Conservation (phyloP, 768 basidiomycete species). For the Amyloporia xantha region DNA sequence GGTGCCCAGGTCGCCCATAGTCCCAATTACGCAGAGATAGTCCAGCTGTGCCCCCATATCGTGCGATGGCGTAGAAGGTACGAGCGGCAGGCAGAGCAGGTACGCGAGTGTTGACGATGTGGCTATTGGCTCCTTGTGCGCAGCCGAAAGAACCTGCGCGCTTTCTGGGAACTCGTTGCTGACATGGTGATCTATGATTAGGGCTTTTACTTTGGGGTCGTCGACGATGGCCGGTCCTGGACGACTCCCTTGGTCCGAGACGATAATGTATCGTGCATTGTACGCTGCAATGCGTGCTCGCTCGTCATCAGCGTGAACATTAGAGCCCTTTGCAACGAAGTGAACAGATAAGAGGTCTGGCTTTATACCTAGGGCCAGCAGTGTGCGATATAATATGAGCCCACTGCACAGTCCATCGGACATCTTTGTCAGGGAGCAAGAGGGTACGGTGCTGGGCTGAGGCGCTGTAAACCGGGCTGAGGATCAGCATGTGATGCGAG, state of each 20-base stretch:
- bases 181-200: slow-evolving; percentile 44
- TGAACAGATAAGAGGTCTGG: slow-evolving; percentile 27
- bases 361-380: slow-evolving; percentile 30
- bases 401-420: slow-evolving; percentile 28
- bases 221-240: slow-evolving; percentile 27
- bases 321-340: slow-evolving; percentile 35
- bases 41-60: slow-evolving; percentile 22
- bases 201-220: slow-evolving; percentile 16
- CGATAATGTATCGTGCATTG: slow-evolving; percentile 27
- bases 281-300: slow-evolving; percentile 22
- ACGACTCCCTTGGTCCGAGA: slow-evolving; percentile 41
- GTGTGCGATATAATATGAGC: slow-evolving; percentile 32
- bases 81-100: slow-evolving; percentile 30
- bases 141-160: slow-evolving; percentile 32
- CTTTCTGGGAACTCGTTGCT: slow-evolving; percentile 33
- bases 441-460: slow-evolving; percentile 14
- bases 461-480: too few relatives aligned
- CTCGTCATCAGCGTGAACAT: slow-evolving; percentile 31
- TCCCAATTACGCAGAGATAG: slow-evolving; percentile 35
- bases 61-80: not conserved
- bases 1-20: slow-evolving; percentile 35
- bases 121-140: slow-evolving; percentile 33
- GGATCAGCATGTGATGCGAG: too few relatives aligned
- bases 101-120: slow-evolving; percentile 40
- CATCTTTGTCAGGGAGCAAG: slow-evolving; percentile 42